phyloP scores from a whole-genome alignment of 805 yeast genomes.

The Peterozyma toletana region DNA sequence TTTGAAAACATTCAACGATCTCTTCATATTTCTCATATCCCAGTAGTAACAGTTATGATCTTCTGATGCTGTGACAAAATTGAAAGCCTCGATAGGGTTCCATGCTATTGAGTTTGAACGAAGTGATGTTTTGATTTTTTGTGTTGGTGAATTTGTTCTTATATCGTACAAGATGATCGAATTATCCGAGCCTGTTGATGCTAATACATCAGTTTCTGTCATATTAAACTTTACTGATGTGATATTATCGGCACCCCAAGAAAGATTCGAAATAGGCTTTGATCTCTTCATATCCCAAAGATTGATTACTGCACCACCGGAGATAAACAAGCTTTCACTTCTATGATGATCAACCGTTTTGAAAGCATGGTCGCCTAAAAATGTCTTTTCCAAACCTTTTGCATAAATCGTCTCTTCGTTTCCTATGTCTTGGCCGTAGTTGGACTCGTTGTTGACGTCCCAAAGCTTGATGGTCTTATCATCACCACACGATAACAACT shows the following conservation, averaged over 20 bases:
- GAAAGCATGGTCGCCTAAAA: constrained; percentile 76
- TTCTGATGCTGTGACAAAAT: constrained; percentile 87
- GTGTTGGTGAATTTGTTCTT: constrained; percentile 86
- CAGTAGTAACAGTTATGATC: constrained; percentile 92
- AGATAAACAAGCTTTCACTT: constrained; percentile 65
- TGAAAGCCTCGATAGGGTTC: constrained; percentile 98
- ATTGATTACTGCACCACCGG: constrained; percentile 87
- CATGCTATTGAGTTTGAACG: constrained; percentile 83
- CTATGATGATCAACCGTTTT: constrained; percentile 83
- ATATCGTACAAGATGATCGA: constrained; percentile 86
- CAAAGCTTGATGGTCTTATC: constrained; percentile 88
- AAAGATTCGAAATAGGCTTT: constrained; percentile 65
- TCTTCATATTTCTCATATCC: constrained; percentile 89
- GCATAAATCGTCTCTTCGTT: constrained; percentile 21
- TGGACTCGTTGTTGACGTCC: constrained; percentile 52
- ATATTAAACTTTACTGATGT: constrained; percentile 78
- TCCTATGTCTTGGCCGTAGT: constrained; percentile 21
- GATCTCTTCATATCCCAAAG: constrained; percentile 88
- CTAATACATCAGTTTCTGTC: constrained; percentile 83
- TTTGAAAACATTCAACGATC: constrained; percentile 79
- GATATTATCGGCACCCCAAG: constrained; percentile 97
- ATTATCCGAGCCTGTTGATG: constrained; percentile 87
- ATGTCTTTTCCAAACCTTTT: constrained; percentile 69
- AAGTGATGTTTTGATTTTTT: constrained; percentile 76
- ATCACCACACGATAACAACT: constrained; percentile 78